Conservation (phyloP, 176 grass and related monocot genomes). For the Eremochloa ophiuroides region DNA sequence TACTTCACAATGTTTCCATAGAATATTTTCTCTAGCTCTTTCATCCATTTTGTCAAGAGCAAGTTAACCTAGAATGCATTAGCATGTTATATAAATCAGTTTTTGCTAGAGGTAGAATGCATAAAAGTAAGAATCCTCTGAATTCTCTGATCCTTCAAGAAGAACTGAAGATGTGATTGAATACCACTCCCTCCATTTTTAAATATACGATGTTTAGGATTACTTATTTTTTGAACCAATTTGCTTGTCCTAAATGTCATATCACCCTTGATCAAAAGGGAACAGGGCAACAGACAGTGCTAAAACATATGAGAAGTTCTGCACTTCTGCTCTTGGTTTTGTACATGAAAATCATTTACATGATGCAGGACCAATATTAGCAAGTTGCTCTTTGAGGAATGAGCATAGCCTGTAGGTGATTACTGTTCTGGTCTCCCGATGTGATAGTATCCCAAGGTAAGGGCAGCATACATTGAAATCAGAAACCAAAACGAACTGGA, state of each 20-base stretch:
- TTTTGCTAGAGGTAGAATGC: conserved; percentile 9
- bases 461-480: conserved; percentile 5
- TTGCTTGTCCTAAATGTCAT: neutral
- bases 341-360: neutral
- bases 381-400: neutral
- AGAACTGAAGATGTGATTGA: conserved; percentile 13
- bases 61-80: conserved; percentile 73
- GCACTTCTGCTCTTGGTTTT: conserved; percentile 6
- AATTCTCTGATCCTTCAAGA: neutral
- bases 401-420: neutral
- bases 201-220: neutral
- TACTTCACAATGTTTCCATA: conserved; percentile 98
- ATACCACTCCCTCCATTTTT: neutral
- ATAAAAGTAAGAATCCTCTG: neutral
- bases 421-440: neutral
- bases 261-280: neutral
- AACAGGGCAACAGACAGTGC: neutral
- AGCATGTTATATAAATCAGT: neutral
- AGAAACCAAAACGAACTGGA: neutral
- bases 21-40: conserved; percentile 99
- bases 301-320: conserved; percentile 3
- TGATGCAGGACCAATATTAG: conserved; percentile 6
- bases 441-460: neutral
- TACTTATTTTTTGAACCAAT: neutral
- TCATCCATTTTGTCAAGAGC: conserved; percentile 97